Percentiles rank a stretch among this genome's conserved stretches.
phyloP scores from a whole-genome alignment of 2,329 filamentous ascomycete genomes.

The Neofusicoccum parvum region DNA sequence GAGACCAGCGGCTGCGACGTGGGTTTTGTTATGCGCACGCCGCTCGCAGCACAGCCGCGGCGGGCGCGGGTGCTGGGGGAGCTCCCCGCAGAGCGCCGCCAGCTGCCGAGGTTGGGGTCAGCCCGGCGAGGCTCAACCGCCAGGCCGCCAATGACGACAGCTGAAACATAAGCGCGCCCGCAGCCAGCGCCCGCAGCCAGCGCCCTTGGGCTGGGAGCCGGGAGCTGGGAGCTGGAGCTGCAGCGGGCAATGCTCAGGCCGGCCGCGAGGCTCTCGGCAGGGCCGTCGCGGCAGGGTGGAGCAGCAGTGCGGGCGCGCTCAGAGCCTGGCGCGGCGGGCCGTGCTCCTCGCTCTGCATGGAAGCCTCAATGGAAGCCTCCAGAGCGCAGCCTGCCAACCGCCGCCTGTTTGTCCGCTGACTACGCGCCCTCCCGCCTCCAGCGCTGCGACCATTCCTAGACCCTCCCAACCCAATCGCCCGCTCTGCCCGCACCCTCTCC shows the following conservation, averaged over 20 bases:
- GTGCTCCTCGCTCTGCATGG: conserved; percentile 12
- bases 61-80: not conserved
- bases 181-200: not conserved
- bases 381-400: conserved; percentile 2
- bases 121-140: conserved; percentile 9
- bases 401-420: conserved; percentile 11
- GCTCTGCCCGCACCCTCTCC: not conserved
- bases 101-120: conserved; percentile 8
- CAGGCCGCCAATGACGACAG: conserved; percentile 15
- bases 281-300: not conserved
- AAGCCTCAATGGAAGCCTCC: conserved; percentile 19
- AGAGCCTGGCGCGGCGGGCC: not conserved
- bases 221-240: not conserved
- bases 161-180: conserved; percentile 1
- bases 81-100: conserved; percentile 4
- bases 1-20: not conserved
- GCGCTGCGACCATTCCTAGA: not conserved
- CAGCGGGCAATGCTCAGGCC: not conserved
- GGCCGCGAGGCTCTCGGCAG: not conserved
- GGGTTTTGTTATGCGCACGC: not conserved
- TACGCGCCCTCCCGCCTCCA: conserved; percentile 13
- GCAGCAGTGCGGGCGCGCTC: not conserved
- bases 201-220: no score
- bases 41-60: not conserved
- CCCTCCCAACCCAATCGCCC: not conserved